These are phyloP conservation scores for Lolium perenne DNA, from an alignment of 176 grass and related monocot genomes.

Conservation along the genomic window DNA sequence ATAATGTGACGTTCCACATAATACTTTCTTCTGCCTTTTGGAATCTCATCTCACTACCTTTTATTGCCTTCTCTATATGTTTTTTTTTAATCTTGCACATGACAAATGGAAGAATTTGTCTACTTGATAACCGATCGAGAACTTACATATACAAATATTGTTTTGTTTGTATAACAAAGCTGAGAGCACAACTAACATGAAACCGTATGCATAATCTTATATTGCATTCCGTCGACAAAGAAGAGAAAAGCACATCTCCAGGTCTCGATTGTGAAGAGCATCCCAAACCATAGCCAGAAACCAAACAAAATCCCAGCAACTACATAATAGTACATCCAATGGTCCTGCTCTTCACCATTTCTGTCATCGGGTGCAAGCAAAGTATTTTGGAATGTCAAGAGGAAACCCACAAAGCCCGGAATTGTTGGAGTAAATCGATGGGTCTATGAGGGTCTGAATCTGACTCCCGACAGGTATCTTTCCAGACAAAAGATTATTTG, in stretches of 20 bases:
- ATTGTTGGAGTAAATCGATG: not conserved
- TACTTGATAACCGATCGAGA: too few relatives aligned
- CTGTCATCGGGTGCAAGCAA: not conserved
- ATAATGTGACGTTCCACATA: too few relatives aligned
- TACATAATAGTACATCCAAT: not conserved
- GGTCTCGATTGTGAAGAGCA: constrained; percentile 16
- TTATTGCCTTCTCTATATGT: too few relatives aligned
- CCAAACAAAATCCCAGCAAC: constrained; percentile 10
- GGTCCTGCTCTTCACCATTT: not conserved
- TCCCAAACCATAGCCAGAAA: constrained; percentile 33
- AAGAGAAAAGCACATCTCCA: constrained; percentile 16
- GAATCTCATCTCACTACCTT: too few relatives aligned
- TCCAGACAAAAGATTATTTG: not conserved
- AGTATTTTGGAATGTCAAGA: not conserved
- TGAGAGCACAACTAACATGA: not conserved
- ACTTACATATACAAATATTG: too few relatives aligned
- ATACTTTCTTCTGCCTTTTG: too few relatives aligned
- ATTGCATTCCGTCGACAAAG: constrained; percentile 37
- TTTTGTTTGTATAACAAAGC: too few relatives aligned
- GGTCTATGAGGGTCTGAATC: not conserved
- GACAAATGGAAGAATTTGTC: too few relatives aligned
- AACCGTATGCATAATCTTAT: not conserved
- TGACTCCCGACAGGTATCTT: not conserved
- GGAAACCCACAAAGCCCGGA: not conserved
- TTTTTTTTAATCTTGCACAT: too few relatives aligned